Conservation (phyloP, 768 basidiomycete species). For the Trametes elegans region DNA sequence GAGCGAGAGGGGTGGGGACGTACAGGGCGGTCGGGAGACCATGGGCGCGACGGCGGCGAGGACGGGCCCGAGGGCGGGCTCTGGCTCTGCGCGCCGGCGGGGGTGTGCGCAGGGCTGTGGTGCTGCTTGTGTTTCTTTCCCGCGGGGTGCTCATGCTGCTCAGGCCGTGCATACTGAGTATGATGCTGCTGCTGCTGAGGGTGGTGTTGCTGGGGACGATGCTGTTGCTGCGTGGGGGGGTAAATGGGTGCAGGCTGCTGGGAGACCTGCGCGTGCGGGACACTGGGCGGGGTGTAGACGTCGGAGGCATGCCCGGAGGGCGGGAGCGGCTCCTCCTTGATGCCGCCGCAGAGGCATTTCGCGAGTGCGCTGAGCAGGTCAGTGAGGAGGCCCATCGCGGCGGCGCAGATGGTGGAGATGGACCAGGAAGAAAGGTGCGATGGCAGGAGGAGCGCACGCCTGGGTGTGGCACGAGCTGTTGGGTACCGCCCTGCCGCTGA, state of each 20-base stretch:
- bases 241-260: slow-evolving; percentile 12
- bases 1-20: not conserved
- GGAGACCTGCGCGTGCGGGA: slow-evolving; percentile 17
- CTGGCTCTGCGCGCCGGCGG: not conserved
- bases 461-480: too few species aligned
- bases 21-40: slow-evolving; percentile 14
- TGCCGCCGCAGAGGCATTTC: slow-evolving; percentile 17
- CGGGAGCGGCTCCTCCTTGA: slow-evolving; percentile 4
- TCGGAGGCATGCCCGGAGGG: slow-evolving; percentile 8
- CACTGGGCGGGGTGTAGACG: slow-evolving; percentile 20
- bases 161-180: not conserved
- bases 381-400: slow-evolving; percentile 9
- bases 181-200: slow-evolving; percentile 6
- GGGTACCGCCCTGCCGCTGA: too few species aligned
- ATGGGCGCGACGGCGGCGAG: slow-evolving; percentile 15
- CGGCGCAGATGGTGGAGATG: not conserved
- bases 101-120: not conserved
- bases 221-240: slow-evolving; percentile 4
- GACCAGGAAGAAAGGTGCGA: not conserved
- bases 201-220: not conserved
- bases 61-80: not conserved
- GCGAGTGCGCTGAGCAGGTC: slow-evolving; percentile 9
- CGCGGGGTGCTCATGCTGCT: slow-evolving; percentile 6
- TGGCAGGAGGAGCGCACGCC: not conserved
- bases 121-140: slow-evolving; percentile 10